These are phyloP conservation scores for Pulveroboletus frians DNA, from an alignment of 768 basidiomycete species.

Conservation along the genomic window DNA sequence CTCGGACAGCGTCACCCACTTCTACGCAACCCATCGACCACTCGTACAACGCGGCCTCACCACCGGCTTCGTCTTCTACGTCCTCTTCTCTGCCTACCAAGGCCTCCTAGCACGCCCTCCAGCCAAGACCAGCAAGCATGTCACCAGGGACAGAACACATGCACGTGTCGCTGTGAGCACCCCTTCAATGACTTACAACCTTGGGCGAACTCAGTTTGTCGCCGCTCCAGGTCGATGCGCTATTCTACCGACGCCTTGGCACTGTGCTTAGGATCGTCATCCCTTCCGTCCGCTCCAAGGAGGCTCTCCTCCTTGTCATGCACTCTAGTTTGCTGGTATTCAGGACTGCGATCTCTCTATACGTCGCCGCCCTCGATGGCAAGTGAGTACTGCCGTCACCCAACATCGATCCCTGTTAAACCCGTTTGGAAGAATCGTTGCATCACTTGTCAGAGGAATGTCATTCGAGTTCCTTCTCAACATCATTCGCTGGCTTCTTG, in stretches of 20 bases:
- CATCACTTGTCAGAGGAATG: constrained; percentile 86
- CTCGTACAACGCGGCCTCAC: constrained; percentile 69
- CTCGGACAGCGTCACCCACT: constrained; percentile 36
- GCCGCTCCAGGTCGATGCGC: constrained; percentile 67
- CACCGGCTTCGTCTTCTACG: constrained; percentile 63
- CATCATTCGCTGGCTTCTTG: constrained; percentile 83
- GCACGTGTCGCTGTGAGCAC: constrained; percentile 63
- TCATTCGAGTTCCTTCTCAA: constrained; percentile 75
- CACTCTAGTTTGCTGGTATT: constrained; percentile 88
- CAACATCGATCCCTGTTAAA: constrained; percentile 1
- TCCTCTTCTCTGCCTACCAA: constrained; percentile 57
- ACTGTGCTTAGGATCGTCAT: constrained; percentile 82
- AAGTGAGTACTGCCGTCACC: constrained; percentile 44
- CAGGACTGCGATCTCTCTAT: constrained; percentile 86
- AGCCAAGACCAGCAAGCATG: constrained; percentile 14
- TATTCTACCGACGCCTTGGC: constrained; percentile 81
- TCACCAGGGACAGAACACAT: constrained; percentile 37
- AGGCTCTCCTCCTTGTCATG: constrained; percentile 80
- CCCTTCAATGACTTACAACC: neutral
- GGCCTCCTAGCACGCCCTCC: constrained; percentile 46
- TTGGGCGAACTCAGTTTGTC: neutral
- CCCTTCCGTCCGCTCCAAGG: constrained; percentile 78
- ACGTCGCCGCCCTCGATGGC: constrained; percentile 92
- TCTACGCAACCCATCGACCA: constrained; percentile 66
- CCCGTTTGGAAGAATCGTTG: constrained; percentile 69